Base-by-base conservation (phyloP, 108 stramenopile species). In the Pseudonitzschia delicatissima region DNA sequence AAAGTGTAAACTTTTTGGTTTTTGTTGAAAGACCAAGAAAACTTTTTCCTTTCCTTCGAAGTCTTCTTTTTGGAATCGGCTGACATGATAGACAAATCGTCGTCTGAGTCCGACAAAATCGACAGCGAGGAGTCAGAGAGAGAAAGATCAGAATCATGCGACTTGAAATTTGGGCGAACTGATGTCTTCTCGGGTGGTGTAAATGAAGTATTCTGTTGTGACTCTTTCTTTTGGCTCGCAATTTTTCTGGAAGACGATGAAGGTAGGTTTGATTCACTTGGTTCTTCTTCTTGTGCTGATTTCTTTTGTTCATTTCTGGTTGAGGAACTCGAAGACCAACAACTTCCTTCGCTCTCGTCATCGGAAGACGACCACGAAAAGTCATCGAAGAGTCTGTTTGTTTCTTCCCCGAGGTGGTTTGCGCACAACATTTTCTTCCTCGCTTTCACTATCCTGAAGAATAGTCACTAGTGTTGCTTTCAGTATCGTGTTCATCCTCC, bases 11-110 rank as follows among this genome's bases (percentile, higher is more conserved):
- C 66, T 25, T 68, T 36, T 36, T 27, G 60, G 21, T 28, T 18
- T 8, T 53, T 65, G 27, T 63, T 62, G 68, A 45, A 69, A 0
- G 36, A 29, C 74, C 74, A 76, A 42, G 17, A 21, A 23, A 29
- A 29, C 17, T 51, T 66, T 34, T 33, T 53, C 29, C 6, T 44
- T 26, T 39, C 53, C 51, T 20, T 66, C 20, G 13, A 44, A 13
- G 42, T 62, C 25, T 11, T 17, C 23, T 49, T 45, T 26, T 9
- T 23, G 7, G 20, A 17, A 31, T 31, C 53, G 20, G n/a, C n/a
- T n/a, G n/a, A n/a, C 15, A 42, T 42, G 15, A 55, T 18, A 33
- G 31, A 29, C 28, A 7, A 40, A 11, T 42, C 60, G 21, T 42
- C 39, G 20, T 61, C 60, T 40, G 60, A 61, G 39, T 37, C 40